Evolutionary conservation across 2,329 filamentous ascomycete genomes (phyloP), one percentile per base, ranked within the genome.

Genomic region (Stachybotrys elegans): DNA sequence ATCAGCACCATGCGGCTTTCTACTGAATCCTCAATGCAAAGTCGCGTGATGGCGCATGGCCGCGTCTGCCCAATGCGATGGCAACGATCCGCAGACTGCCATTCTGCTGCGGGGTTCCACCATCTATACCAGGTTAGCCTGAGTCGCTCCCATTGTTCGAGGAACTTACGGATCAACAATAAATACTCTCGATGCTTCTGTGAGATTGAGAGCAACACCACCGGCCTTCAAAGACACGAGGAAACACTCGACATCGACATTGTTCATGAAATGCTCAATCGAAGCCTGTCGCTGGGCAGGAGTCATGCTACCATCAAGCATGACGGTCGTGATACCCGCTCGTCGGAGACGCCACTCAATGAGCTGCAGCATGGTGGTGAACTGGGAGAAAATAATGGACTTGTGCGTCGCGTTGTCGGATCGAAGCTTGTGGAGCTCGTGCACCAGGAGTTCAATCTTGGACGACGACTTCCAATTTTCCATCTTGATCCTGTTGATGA

Each of bases 101-200:
- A 98, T 69, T 98, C 93, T 0, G 92, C 92, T n/a, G 91, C 91
- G n/a, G 93, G 93, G 55, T 97, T 97, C 93, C 93, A 98, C 93
- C 93, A 97, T 54, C 86, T 90, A 53, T n/a, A 23, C 47, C n/a
- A n/a, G n/a, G n/a, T n/a, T n/a, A n/a, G n/a, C n/a, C n/a, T n/a
- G n/a, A n/a, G n/a, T n/a, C n/a, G n/a, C n/a, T n/a, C n/a, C n/a
- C n/a, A n/a, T n/a, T n/a, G n/a, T n/a, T n/a, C n/a, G n/a, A n/a
- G n/a, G n/a, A n/a, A 84, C 86, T 78, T 80, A 91, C 75, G 93
- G 93, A 58, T 98, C 93, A 46, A 97, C 83, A 48, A 97, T 96
- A 65, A 95, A 97, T 9, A 98, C 93, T 40, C 88, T 78, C 3
- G 88, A 95, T 1, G 93, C 93, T 65, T 98, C 93, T 0, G 92